Conservation (phyloP, 2,329 filamentous ascomycete genomes). For the Calonectria hawksworthii region DNA sequence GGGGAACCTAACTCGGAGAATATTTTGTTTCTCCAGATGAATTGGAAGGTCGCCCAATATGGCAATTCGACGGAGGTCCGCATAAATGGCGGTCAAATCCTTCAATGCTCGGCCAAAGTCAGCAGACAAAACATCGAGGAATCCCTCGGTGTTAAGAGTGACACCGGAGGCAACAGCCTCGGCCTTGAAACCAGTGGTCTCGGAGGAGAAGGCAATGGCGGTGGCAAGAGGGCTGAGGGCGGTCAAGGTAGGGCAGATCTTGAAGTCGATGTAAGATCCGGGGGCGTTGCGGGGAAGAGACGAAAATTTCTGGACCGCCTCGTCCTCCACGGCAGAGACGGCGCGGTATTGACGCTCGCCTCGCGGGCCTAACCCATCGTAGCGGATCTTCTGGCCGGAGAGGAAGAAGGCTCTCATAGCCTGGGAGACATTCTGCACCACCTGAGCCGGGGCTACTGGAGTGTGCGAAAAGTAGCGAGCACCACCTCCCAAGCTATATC, state of each 20-base stretch:
- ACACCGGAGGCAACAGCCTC: slow-evolving; percentile 60
- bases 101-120: slow-evolving; percentile 92
- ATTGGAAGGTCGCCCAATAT: slow-evolving; percentile 87
- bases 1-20: slow-evolving; percentile 87
- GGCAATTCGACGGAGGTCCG: slow-evolving; percentile 84
- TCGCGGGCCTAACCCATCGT: slow-evolving; percentile 80
- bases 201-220: slow-evolving; percentile 61
- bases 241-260: slow-evolving; percentile 89
- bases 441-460: slow-evolving; percentile 87
- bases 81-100: slow-evolving; percentile 83
- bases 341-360: slow-evolving; percentile 86
- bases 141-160: slow-evolving; percentile 84
- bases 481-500: slow-evolving; percentile 83
- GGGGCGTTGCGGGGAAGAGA: slow-evolving; percentile 68
- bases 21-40: slow-evolving; percentile 75
- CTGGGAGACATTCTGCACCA: slow-evolving; percentile 94
- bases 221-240: slow-evolving; percentile 81
- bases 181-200: slow-evolving; percentile 59
- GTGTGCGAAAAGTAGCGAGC: slow-evolving; percentile 92
- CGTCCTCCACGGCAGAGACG: slow-evolving; percentile 81
- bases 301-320: slow-evolving; percentile 77
- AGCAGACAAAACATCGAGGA: slow-evolving; percentile 86
- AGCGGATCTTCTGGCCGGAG: slow-evolving; percentile 90
- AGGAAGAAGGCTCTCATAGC: slow-evolving; percentile 93
- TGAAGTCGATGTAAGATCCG: slow-evolving; percentile 91